phyloP scores from a whole-genome alignment of 179 eudicot species.

The Nepenthes alata region DNA sequence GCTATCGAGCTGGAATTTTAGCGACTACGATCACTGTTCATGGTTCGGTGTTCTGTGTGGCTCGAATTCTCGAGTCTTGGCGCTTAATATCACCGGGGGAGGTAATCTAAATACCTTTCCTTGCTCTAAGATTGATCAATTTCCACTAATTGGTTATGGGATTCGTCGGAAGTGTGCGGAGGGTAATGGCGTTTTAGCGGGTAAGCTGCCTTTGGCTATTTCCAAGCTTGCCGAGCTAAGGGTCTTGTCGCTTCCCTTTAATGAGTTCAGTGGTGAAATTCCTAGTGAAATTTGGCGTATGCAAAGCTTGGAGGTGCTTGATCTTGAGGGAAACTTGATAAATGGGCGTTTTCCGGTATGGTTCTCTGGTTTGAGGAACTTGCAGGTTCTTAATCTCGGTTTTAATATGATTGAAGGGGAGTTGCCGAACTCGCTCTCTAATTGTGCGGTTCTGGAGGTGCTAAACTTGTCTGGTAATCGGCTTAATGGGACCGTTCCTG shows the following conservation, averaged over 20 bases:
- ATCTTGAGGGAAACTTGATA: constrained; percentile 46
- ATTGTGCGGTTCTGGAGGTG: constrained; percentile 23
- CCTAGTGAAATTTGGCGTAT: constrained; percentile 36
- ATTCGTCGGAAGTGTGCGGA: constrained; percentile 34
- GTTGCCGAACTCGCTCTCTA: constrained; percentile 30
- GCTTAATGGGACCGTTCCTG: constrained; percentile 38
- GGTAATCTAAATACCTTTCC: constrained; percentile 27
- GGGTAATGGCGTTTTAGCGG: constrained; percentile 20
- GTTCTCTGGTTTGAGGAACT: constrained; percentile 23
- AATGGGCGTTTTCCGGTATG: constrained; percentile 23
- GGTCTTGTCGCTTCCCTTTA: constrained; percentile 43
- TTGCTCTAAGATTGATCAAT: constrained; percentile 34
- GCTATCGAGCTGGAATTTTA: constrained; percentile 30
- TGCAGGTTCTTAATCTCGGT: constrained; percentile 46
- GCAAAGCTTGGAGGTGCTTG: constrained; percentile 51
- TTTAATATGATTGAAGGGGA: constrained; percentile 40
- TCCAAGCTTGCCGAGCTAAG: constrained; percentile 33
- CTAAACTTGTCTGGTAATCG: constrained; percentile 50
- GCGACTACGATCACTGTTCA: constrained; percentile 28
- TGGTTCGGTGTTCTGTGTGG: constrained; percentile 49
- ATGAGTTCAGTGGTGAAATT: constrained; percentile 36
- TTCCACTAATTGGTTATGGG: constrained; percentile 41
- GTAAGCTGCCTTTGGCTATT: constrained; percentile 22
- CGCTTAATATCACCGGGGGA: constrained; percentile 40
- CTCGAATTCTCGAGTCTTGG: constrained; percentile 33